Conservation (phyloP, 2,329 filamentous ascomycete genomes). For the Diaporthe capsici region DNA sequence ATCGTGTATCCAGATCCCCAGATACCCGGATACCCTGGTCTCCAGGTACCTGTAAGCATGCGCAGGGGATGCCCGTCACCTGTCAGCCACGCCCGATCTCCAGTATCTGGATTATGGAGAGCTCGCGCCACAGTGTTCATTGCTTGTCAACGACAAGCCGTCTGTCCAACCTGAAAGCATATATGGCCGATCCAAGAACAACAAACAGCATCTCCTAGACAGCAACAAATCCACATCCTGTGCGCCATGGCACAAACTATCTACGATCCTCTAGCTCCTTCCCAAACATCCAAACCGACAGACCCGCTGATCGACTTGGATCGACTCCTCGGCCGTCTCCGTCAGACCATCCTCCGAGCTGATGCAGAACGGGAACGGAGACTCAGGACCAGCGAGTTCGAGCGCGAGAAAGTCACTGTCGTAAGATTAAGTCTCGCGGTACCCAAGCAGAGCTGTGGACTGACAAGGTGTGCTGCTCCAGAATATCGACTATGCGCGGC, state of each 20-base stretch:
- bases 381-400: conserved; percentile 74
- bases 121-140: conserved; percentile 37
- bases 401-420: conserved; percentile 71
- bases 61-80: conserved; percentile 20
- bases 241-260: conserved; percentile 34
- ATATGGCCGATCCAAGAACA: neutral
- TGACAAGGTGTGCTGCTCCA: conserved; percentile 50
- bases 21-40: neutral
- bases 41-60: neutral
- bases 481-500: conserved; percentile 81
- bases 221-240: neutral
- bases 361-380: conserved; percentile 71
- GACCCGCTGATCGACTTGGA: conserved; percentile 68
- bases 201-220: neutral
- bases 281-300: conserved; percentile 40
- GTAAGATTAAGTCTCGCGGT: conserved; percentile 54
- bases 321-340: conserved; percentile 75
- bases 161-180: neutral
- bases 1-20: neutral
- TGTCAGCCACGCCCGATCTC: conserved; percentile 30
- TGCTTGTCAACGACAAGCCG: conserved; percentile 21
- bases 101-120: conserved; percentile 21
- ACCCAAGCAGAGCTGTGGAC: neutral
- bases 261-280: conserved; percentile 39
- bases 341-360: conserved; percentile 74